Evolutionary conservation across 345 rosid genomes (phyloP).

Genomic region (Dimocarpus longan): DNA sequence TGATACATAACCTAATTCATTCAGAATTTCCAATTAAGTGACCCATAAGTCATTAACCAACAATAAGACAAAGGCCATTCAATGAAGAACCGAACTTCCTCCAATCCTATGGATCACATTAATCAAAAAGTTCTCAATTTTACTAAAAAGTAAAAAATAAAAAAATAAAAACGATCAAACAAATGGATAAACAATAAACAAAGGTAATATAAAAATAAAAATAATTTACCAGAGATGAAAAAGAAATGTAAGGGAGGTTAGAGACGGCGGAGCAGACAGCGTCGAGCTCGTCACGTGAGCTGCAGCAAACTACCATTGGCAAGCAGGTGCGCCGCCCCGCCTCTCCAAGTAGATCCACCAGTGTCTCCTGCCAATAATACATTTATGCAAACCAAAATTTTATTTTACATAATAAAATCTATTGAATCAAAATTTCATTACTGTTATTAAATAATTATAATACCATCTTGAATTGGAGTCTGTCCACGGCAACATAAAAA

Average conservation of each 20-base stretch:
- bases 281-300: slow-evolving; percentile 92
- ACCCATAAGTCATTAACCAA: background rate
- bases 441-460: background rate
- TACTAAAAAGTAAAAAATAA: too few relatives aligned
- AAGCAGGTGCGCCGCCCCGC: slow-evolving; percentile 68
- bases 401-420: background rate
- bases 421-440: background rate
- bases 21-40: background rate
- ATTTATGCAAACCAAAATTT: background rate
- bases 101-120: background rate
- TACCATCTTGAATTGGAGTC: slow-evolving; percentile 83
- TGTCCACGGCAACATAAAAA: slow-evolving; percentile 89
- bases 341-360: slow-evolving; percentile 67
- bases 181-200: background rate
- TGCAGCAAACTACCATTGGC: slow-evolving; percentile 83
- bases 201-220: background rate
- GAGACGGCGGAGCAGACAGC: slow-evolving; percentile 78
- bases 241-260: slow-evolving; percentile 70
- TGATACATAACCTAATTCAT: background rate
- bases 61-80: slow-evolving; percentile 1
- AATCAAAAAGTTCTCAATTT: background rate
- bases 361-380: slow-evolving; percentile 55
- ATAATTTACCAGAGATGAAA: slow-evolving; percentile 56
- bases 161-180: background rate
- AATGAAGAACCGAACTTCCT: background rate